Evolutionary conservation across 2,329 filamentous ascomycete genomes (phyloP).

Genomic region (Ceratocystis cacaofunesta): DNA sequence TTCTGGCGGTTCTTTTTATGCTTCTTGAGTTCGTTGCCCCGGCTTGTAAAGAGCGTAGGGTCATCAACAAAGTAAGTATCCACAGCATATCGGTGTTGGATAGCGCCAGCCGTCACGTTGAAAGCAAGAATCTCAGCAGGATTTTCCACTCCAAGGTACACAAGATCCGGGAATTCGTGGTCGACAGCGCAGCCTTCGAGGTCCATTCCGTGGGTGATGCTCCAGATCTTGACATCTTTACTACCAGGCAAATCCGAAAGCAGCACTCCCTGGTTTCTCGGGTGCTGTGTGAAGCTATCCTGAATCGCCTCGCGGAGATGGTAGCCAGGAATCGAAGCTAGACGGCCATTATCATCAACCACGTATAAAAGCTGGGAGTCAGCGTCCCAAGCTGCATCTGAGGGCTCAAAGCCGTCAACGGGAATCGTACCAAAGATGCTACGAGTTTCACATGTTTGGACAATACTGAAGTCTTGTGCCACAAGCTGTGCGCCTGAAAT

Average conservation of each 20-base stretch:
- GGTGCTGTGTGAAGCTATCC: not conserved
- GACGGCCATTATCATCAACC: constrained; percentile 15
- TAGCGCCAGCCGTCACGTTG: constrained; percentile 13
- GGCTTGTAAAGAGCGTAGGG: not conserved
- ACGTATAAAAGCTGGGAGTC: constrained; percentile 8
- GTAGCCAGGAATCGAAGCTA: constrained; percentile 13
- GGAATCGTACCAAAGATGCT: constrained; percentile 13
- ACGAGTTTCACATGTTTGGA: constrained; percentile 4
- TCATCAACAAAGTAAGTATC: not conserved
- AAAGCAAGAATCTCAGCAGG: constrained; percentile 12
- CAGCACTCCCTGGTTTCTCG: not conserved
- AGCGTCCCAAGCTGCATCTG: constrained; percentile 16
- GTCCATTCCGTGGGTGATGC: constrained; percentile 7
- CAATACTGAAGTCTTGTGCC: not conserved
- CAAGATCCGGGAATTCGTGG: constrained; percentile 12
- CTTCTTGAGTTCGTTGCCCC: constrained; percentile 7
- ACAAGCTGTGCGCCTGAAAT: constrained; percentile 7
- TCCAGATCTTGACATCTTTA: constrained; percentile 14
- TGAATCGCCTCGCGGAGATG: not conserved
- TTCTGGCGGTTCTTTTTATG: constrained; percentile 11
- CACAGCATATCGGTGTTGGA: constrained; percentile 9
- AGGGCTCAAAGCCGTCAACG: constrained; percentile 11
- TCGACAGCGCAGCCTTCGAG: constrained; percentile 14
- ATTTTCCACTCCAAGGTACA: constrained; percentile 14
- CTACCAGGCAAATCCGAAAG: not conserved